Evolutionary conservation across 1,284 basidiomycete species (phyloP).

Genomic region (Rugosomyces carneus): DNA sequence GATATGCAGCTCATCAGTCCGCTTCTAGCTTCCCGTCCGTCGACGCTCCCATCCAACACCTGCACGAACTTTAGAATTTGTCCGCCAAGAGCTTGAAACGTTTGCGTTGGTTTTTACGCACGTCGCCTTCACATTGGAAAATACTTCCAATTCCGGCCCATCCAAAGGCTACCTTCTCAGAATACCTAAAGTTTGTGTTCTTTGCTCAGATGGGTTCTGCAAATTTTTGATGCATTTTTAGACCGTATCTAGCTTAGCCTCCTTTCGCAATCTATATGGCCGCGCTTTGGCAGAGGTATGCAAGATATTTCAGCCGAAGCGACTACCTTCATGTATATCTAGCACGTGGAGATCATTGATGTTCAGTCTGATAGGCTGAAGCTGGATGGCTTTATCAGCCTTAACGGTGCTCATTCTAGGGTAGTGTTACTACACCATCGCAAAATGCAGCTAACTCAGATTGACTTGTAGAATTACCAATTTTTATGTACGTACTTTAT

Average conservation of each 20-base stretch:
- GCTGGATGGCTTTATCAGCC: conserved; percentile 76
- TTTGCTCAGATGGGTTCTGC: neutral
- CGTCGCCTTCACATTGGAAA: conserved; percentile 67
- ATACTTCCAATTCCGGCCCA: conserved; percentile 32
- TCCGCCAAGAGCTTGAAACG: conserved; percentile 66
- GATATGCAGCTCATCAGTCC: neutral
- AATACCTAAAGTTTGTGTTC: conserved; percentile 54
- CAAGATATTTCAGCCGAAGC: neutral
- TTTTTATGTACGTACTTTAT: conserved; percentile 60
- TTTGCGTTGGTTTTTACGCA: conserved; percentile 67
- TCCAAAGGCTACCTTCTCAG: conserved; percentile 42
- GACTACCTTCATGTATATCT: conserved; percentile 5
- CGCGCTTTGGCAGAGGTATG: conserved; percentile 59
- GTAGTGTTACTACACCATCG: conserved; percentile 27
- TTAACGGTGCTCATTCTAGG: conserved; percentile 69
- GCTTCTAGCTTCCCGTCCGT: conserved; percentile 67
- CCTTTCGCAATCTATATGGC: conserved; percentile 67
- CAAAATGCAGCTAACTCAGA: neutral
- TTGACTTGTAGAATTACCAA: conserved; percentile 57
- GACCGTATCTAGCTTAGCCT: conserved; percentile 55
- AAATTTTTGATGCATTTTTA: conserved; percentile 21
- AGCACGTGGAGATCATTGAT: conserved; percentile 66
- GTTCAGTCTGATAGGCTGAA: conserved; percentile 43
- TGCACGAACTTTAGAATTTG: conserved; percentile 51
- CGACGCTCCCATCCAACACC: conserved; percentile 59